Conservation (phyloP, 2,329 filamentous ascomycete genomes). For the Phoma herbarum region DNA sequence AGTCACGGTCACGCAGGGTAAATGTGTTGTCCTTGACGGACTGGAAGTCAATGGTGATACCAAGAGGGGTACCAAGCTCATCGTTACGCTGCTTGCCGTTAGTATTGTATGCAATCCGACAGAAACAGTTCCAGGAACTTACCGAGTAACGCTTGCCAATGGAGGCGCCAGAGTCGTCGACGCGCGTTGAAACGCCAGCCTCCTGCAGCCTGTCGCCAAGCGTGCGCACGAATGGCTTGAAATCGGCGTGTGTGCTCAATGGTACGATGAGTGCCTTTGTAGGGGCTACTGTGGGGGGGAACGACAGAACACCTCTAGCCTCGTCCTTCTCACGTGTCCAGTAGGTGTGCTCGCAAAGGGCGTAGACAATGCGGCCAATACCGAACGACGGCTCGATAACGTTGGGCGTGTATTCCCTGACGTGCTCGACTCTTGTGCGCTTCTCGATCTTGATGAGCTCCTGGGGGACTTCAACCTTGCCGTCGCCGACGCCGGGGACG, state of each 20-base stretch:
- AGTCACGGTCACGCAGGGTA: constrained; percentile 87
- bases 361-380: constrained; percentile 94
- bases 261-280: constrained; percentile 95
- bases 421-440: constrained; percentile 81
- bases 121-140: constrained; percentile 11
- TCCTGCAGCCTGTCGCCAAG: constrained; percentile 80
- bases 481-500: constrained; percentile 71
- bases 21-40: constrained; percentile 86
- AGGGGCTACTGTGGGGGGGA: constrained; percentile 82
- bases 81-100: constrained; percentile 73
- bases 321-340: constrained; percentile 89
- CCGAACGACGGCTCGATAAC: constrained; percentile 98
- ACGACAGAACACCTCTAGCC: constrained; percentile 80
- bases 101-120: constrained; percentile 16
- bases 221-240: constrained; percentile 77
- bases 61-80: constrained; percentile 92
- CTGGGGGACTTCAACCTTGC: constrained; percentile 80
- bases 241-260: constrained; percentile 80
- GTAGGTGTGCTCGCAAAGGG: constrained; percentile 92
- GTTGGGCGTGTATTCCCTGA: constrained; percentile 91
- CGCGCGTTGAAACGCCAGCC: constrained; percentile 79
- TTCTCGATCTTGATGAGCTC: constrained; percentile 87
- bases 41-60: constrained; percentile 95
- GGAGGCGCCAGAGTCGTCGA: constrained; percentile 89
- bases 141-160: constrained; percentile 86